Base-by-base conservation (phyloP, 2,329 filamentous ascomycete genomes). In the Coniella vitis region DNA sequence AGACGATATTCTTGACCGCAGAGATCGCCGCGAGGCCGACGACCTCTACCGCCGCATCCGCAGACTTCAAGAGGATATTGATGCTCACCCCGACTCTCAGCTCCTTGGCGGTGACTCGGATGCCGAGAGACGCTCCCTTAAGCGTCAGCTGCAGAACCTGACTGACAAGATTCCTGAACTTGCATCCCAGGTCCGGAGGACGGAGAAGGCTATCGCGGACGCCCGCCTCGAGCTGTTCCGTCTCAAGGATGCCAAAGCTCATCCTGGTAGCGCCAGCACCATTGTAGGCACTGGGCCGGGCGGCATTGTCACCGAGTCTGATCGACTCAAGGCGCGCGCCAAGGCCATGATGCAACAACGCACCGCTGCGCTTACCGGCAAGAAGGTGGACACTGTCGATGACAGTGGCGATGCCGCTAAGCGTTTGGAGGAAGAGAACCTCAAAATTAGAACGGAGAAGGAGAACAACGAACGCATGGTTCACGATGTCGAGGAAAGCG, bases 321-420 rank as follows among this genome's bases (percentile, higher is more conserved):
- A 98, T 68, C 83, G 91, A 47, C 79, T 97, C 57, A 97, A 96
- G 72, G 93, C 93, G 32, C 83, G 90, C 57, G 91, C 93, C 29
- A 95, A 90, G 69, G 91, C 91, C 35, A 95, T 96, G 83, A 98
- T 98, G 93, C 91, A 97, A 69, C 90, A 95, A 61, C 86, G 93
- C 52, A 90, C 93, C 57, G 93, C 93, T 48, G 91, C 93, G 16
- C 71, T 98, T 55, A 89, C 90, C 19, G 93, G 93, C 49, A 89
- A 85, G 66, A 90, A 90, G 62, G 71, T 84, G 40, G 82, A 87
- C 34, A 66, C 73, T 2, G 72, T 71, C 39, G 78, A 84, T 52
- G 87, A 94, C 56, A 85, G 90, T 55, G 76, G 78, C 21, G 87
- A 87, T 55, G 88, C 87, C 3, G 83, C 90, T 40, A 87, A 89